Evolutionary conservation across 768 basidiomycete genomes (phyloP).

Genomic region (Amanita exitialis): DNA sequence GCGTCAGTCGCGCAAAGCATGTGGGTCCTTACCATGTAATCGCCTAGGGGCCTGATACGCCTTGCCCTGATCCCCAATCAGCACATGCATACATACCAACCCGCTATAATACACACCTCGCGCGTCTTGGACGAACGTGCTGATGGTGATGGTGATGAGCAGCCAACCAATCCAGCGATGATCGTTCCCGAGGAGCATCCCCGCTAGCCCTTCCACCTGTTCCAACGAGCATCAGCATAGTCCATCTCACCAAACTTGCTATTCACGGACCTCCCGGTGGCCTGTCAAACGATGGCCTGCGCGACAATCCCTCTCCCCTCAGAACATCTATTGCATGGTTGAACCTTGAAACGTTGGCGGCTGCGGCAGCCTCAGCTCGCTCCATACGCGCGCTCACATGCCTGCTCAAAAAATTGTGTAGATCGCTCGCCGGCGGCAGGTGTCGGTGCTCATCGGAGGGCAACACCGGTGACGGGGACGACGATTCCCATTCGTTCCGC

Average conservation of each 20-base stretch:
- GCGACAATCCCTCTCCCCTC: conserved; percentile 4
- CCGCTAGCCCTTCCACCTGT: conserved; percentile 3
- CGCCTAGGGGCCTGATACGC: conserved; percentile 22
- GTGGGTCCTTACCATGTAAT: conserved; percentile 39
- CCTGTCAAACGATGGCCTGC: not conserved
- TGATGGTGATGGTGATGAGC: conserved; percentile 1
- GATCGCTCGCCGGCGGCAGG: not conserved
- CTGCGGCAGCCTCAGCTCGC: conserved; percentile 1
- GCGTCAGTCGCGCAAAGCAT: not conserved
- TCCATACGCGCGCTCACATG: conserved; percentile 4
- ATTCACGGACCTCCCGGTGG: not conserved
- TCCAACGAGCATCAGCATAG: not conserved
- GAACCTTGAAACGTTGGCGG: conserved; percentile 15
- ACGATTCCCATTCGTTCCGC: not conserved
- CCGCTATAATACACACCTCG: conserved; percentile 1
- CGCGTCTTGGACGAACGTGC: conserved; percentile 3
- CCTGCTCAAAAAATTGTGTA: not conserved
- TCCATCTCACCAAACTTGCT: conserved; percentile 1
- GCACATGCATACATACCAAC: not conserved
- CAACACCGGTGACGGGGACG: not conserved
- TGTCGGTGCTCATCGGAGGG: not conserved
- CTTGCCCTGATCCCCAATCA: conserved; percentile 3
- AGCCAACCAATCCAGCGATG: conserved; percentile 3
- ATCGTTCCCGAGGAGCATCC: conserved; percentile 5
- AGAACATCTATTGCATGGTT: conserved; percentile 21